Percentiles rank a stretch among this genome's conserved stretches.
phyloP scores from a whole-genome alignment of 257 asterid genomes.

The Solanum gracilifrons region DNA sequence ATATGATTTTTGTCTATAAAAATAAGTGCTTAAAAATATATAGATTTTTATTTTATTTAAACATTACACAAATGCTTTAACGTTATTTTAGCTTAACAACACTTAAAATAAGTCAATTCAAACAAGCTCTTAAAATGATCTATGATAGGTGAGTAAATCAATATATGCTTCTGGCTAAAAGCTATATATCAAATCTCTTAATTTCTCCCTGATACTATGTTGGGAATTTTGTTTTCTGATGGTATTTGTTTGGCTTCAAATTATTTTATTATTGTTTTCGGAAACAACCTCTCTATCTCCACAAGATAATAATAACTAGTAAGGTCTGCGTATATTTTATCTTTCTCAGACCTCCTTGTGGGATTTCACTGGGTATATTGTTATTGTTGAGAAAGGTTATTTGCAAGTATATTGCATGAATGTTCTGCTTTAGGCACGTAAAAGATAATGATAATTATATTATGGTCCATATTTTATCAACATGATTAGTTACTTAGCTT shows the following conservation, averaged over 20 bases:
- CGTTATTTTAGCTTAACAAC: not conserved
- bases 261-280: not conserved
- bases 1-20: not conserved
- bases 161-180: not conserved
- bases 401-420: not conserved
- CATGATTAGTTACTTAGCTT: not conserved
- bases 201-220: not conserved
- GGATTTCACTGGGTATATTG: not conserved
- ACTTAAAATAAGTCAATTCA: not conserved
- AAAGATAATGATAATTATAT: not conserved
- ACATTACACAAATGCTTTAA: not conserved
- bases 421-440: not conserved
- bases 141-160: not conserved
- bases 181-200: not conserved
- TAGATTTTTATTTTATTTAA: not conserved
- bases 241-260: not conserved
- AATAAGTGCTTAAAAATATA: not conserved
- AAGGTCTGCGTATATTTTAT: no score
- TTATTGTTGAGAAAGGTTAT: not conserved
- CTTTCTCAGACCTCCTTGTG: not conserved
- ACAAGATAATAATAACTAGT: no score
- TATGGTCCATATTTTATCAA: not conserved
- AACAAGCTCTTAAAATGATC: not conserved
- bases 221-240: not conserved
- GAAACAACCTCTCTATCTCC: no score